Evolutionary conservation across 495 filamentous ascomycete genomes (phyloP).

Genomic region (Eremomyces bilateralis): DNA sequence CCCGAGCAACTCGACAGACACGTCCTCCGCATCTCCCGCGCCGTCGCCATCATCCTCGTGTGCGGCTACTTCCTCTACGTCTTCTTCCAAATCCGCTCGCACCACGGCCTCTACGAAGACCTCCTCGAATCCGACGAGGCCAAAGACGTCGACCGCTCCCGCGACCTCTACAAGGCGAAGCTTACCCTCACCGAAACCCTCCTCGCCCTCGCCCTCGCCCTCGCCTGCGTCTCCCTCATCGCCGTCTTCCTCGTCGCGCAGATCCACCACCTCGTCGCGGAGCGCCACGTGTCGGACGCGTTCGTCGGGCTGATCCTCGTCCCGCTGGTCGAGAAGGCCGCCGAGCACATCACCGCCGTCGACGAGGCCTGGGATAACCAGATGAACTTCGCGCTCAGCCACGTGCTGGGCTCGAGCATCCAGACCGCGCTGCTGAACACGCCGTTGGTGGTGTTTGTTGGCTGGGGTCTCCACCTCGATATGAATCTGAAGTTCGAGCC

Average conservation of each 20-base stretch:
- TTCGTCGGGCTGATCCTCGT: conserved; percentile 27
- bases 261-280: conserved; percentile 49
- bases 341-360: conserved; percentile 73
- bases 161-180: conserved; percentile 41
- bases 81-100: conserved; percentile 62
- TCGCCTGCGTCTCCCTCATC: conserved; percentile 58
- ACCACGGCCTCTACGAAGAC: conserved; percentile 58
- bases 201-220: conserved; percentile 40
- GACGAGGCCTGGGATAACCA: conserved; percentile 80
- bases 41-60: conserved; percentile 56
- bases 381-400: conserved; percentile 80
- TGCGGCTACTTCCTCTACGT: conserved; percentile 54
- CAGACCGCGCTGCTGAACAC: conserved; percentile 83
- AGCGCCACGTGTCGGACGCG: conserved; percentile 45
- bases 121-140: conserved; percentile 50
- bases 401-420: conserved; percentile 71
- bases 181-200: conserved; percentile 60
- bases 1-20: conserved; percentile 22
- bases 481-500: conserved; percentile 76
- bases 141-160: conserved; percentile 43
- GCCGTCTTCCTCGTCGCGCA: conserved; percentile 64
- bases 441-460: conserved; percentile 62
- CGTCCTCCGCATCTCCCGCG: conserved; percentile 47
- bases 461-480: conserved; percentile 48
- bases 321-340: conserved; percentile 76